Base-by-base conservation (phyloP, 345 rosid genomes). In the Populus euphratica region DNA sequence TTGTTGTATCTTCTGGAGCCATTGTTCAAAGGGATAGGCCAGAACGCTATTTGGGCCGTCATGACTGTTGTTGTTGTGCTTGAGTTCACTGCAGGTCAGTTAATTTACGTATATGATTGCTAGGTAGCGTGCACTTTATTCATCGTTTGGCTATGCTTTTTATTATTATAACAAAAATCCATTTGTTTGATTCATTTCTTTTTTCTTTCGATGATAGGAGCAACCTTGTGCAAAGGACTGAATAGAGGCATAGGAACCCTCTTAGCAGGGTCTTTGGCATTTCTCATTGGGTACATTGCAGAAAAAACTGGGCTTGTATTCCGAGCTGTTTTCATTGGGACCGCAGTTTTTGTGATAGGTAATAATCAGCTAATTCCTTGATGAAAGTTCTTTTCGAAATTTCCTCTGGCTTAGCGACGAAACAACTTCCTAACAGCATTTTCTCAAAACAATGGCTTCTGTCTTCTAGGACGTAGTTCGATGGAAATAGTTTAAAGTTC, bases 1-100 rank as follows among this genome's bases (percentile, higher is more conserved):
- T 54, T 89, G 38, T 49, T 90, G 74, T 94, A 90, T 72, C 77
- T 91, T 52, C 41, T 87, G 63, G 88, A 89, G 81, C 96, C 94
- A n/a, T 75, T 92, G 82, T 91, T 80, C 72, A 80, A 92, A 81
- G 87, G 87, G 52, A 76, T 91, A 16, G 97, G 96, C 10, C 76
- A 70, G 13, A 88, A 65, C 81, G 91, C 97, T 43, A 90, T 91
- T 8, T 90, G 97, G 97, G 92, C 97, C 20, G 93, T 90, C 77
- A 84, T 91, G 93, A 91, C 98, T 20, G 97, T 93, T 39, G 94
- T 93, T 27, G 94, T 93, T 68, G 98, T 91, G 62, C 88, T 91
- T 4, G 98, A 91, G 85, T 93, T 89, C 76, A 89, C 92, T 49
- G 92, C 88, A 8, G 98, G 97, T 90, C 17, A 62, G 35, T 36